phyloP scores from a whole-genome alignment of 257 asterid genomes.

The Coffea eugenioides region DNA sequence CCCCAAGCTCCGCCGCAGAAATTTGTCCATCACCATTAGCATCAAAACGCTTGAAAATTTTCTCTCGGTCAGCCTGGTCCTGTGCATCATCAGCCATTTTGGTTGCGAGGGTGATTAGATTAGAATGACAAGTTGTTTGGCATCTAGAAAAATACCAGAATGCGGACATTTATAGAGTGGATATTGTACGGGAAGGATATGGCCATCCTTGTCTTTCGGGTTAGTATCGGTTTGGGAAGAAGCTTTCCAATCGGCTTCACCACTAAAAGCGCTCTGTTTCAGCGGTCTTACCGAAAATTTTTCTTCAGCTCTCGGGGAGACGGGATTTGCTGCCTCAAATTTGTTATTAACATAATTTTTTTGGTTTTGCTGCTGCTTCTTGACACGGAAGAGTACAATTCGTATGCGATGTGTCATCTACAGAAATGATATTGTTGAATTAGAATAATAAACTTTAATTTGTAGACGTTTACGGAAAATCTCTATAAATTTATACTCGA shows the following conservation, averaged over 20 bases:
- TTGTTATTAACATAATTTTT: background rate
- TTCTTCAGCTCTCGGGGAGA: constrained; percentile 7
- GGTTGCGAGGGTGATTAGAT: background rate
- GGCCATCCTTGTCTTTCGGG: constrained; percentile 40
- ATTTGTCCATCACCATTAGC: constrained; percentile 84
- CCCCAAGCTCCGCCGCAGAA: constrained; percentile 72
- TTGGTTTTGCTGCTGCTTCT: background rate
- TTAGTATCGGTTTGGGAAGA: background rate
- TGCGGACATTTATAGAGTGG: constrained; percentile 28
- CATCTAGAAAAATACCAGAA: background rate
- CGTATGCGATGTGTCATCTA: no score
- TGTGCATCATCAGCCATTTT: constrained; percentile 66
- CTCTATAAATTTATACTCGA: no score
- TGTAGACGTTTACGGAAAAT: no score
- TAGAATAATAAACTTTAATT: no score
- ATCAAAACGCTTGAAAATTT: constrained; percentile 76
- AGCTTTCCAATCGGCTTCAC: background rate
- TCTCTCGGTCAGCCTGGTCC: constrained; percentile 64
- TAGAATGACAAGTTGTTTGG: background rate
- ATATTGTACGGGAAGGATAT: constrained; percentile 14
- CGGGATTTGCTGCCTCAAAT: background rate
- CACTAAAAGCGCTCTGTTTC: background rate
- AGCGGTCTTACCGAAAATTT: background rate
- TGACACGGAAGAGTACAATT: background rate
- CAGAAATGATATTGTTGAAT: background rate